Evolutionary conservation across 345 rosid genomes (phyloP).

Genomic region (Corchorus capsularis): DNA sequence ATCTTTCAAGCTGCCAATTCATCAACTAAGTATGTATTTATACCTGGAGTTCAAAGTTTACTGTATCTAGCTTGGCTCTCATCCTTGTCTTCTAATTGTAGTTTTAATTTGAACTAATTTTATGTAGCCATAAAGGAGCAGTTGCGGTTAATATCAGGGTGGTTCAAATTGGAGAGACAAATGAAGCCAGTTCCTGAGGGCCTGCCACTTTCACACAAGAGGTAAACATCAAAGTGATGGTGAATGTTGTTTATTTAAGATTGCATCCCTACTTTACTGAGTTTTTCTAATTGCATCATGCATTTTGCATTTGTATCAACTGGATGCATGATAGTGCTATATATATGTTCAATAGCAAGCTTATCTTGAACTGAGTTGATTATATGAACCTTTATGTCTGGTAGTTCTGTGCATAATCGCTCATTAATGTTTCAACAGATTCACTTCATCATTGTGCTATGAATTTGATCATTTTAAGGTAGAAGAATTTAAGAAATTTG

Average conservation of each 20-base stretch:
- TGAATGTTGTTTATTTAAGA: background rate
- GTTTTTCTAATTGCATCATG: background rate
- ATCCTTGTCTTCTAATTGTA: background rate
- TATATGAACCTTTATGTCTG: background rate
- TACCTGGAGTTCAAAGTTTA: background rate
- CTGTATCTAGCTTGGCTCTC: background rate
- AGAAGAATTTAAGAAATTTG: constrained; percentile 90
- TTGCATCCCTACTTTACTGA: background rate
- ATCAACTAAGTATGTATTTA: constrained; percentile 57
- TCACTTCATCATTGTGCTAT: background rate
- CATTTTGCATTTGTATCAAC: background rate
- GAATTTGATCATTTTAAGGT: constrained; percentile 38
- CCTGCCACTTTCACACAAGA: constrained; percentile 74
- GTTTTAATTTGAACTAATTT: constrained; percentile 11
- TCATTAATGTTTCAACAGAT: background rate
- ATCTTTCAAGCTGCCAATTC: constrained; percentile 86
- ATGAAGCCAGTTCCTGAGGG: constrained; percentile 77
- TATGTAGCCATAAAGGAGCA: constrained; percentile 82
- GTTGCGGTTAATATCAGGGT: constrained; percentile 90
- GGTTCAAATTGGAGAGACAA: constrained; percentile 82
- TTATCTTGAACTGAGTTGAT: background rate
- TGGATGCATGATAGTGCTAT: background rate
- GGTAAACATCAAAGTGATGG: constrained; percentile 42
- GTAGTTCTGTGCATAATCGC: background rate
- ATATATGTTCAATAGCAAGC: background rate